Conservation (phyloP, 2,329 filamentous ascomycete genomes). For the Colletotrichum trifolii region DNA sequence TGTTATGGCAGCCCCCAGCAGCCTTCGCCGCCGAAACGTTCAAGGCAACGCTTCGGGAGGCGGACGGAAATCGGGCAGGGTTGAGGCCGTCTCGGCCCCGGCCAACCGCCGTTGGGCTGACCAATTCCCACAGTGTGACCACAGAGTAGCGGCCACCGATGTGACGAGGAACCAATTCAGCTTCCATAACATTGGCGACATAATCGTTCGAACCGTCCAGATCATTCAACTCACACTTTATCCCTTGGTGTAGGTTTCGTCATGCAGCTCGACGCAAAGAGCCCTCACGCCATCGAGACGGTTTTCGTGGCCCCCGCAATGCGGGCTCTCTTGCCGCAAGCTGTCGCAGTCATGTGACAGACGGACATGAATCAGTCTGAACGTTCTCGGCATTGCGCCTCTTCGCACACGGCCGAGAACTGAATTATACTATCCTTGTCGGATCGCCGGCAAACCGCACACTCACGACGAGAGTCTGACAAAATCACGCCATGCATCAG, state of each 20-base stretch:
- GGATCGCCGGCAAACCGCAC: too few species aligned
- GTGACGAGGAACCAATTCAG: constrained; percentile 17
- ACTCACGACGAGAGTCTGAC: too few species aligned
- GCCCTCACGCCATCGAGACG: constrained; percentile 21
- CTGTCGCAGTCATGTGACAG: constrained; percentile 23
- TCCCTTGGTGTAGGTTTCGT: constrained; percentile 10
- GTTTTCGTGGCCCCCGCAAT: constrained; percentile 16
- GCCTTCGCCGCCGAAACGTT: constrained; percentile 2
- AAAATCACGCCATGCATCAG: constrained; percentile 8
- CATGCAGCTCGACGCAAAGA: constrained; percentile 31
- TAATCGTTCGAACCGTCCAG: neutral
- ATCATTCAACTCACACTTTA: constrained; percentile 15
- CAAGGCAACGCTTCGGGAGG: neutral
- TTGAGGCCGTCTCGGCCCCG: neutral
- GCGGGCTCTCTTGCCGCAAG: constrained; percentile 10
- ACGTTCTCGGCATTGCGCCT: too few species aligned
- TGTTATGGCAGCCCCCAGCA: neutral
- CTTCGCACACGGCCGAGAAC: too few species aligned
- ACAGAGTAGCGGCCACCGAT: constrained; percentile 24
- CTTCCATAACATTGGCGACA: neutral
- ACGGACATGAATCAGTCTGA: neutral
- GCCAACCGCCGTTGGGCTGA: constrained; percentile 4
- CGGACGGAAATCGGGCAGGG: constrained; percentile 18
- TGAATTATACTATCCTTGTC: neutral
- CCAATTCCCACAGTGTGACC: constrained; percentile 22